Evolutionary conservation across 1,139 yeast species (phyloP).

Genomic region (Suhomyces bokatorum): DNA sequence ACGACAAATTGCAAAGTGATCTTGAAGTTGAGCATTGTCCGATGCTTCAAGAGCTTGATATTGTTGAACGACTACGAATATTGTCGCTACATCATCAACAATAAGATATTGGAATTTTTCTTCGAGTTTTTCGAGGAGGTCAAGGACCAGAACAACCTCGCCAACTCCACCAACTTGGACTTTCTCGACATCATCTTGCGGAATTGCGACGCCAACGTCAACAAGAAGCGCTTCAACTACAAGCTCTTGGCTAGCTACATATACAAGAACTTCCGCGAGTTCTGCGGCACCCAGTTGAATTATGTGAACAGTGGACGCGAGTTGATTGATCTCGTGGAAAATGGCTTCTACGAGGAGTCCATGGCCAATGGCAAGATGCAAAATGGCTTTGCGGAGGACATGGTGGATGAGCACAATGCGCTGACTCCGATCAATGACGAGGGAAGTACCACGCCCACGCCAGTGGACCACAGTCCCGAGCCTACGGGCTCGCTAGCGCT

Average conservation of each 20-base stretch:
- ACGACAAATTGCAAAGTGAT: conserved; percentile 43
- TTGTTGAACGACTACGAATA: conserved; percentile 62
- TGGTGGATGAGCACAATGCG: conserved; percentile 22
- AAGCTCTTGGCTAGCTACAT: conserved; percentile 51
- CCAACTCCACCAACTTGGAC: conserved; percentile 77
- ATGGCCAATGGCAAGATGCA: conserved; percentile 7
- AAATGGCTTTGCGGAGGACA: conserved; percentile 25
- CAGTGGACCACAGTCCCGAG: conserved; percentile 8
- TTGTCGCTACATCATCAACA: conserved; percentile 55
- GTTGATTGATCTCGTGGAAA: conserved; percentile 32
- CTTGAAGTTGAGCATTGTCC: conserved; percentile 61
- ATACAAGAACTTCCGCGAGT: conserved; percentile 40
- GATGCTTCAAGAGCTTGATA: conserved; percentile 63
- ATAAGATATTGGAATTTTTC: conserved; percentile 52
- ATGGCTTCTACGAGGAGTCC: conserved; percentile 22
- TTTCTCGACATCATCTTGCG: conserved; percentile 55
- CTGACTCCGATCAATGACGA: conserved; percentile 32
- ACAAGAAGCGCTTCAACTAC: conserved; percentile 38
- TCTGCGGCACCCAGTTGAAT: conserved; percentile 31
- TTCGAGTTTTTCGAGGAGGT: conserved; percentile 54
- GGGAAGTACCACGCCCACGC: conserved; percentile 3
- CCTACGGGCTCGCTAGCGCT: background rate
- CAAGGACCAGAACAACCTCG: conserved; percentile 56
- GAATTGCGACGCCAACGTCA: conserved; percentile 27
- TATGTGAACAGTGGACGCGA: conserved; percentile 36